Evolutionary conservation across 176 grass and related monocot genomes (phyloP).

Genomic region (Urochloa ruziziensis): DNA sequence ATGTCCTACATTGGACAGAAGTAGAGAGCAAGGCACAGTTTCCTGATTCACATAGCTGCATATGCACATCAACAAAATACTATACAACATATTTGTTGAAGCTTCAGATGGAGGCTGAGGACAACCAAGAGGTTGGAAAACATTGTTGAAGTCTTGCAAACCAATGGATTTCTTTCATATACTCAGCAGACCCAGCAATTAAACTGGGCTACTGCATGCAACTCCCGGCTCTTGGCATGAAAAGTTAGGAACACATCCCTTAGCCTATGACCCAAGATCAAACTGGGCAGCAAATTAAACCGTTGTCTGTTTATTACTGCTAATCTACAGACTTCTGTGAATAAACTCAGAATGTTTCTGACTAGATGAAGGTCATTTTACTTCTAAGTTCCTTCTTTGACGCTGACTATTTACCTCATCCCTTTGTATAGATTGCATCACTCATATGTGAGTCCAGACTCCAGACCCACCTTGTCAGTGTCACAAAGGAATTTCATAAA

Average conservation of each 20-base stretch:
- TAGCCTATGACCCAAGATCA: not conserved
- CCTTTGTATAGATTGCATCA: not conserved
- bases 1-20: constrained; percentile 1
- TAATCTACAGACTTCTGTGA: not conserved
- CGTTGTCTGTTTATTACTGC: not conserved
- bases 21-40: not conserved
- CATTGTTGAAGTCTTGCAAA: not conserved
- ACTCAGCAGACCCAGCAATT: not conserved
- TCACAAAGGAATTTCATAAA: not conserved
- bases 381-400: not conserved
- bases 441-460: not conserved
- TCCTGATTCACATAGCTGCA: not conserved
- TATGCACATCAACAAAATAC: not conserved
- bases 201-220: not conserved
- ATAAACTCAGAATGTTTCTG: not conserved
- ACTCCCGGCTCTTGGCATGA: not conserved
- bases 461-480: not conserved
- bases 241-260: not conserved
- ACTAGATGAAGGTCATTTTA: not conserved
- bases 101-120: not conserved
- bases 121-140: not conserved
- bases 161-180: not conserved
- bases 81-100: not conserved
- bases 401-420: not conserved
- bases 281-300: not conserved